Base-by-base conservation (phyloP, 192 early-diverging fungal genomes). In the Thamnidium elegans region DNA sequence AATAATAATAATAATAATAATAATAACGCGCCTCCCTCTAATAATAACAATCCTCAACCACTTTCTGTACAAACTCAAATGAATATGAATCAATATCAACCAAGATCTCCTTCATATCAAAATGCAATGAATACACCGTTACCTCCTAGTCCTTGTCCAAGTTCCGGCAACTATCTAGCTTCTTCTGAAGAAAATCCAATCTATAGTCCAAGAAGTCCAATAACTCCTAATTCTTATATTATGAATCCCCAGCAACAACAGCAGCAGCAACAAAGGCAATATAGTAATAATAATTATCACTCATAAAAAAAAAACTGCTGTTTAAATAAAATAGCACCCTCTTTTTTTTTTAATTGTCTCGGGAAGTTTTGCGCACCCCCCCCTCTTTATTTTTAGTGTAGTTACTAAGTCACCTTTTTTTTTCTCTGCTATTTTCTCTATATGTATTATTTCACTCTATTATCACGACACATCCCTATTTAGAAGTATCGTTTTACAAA, bases 51-150 rank as follows among this genome's bases (percentile, higher is more conserved):
- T 7, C 50, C 54, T 34, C 54, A 39, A 15, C 31, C 65, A 50
- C 44, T 74, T 3, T 65, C 72, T 20, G 63, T 74, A 21, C 72
- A 74, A 51, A 74, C 72, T 1, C 72, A 74, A 50, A 7, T 61
- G 7, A 55, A 60, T 32, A 32, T 61, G 43, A 26, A 34, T 26
- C 46, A 68, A 43, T 58, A 58, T 43, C 30, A 45, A 23, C 58
- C 66, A 43, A 19, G 52, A 17, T 59, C 66, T 39, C 48, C 55
- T 32, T 36, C 81, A 3, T 80, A 78, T 65, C 78, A 74, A 32
- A 65, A 64, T 15, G 81, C 79, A 0, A 67, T 81, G 23, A 83
- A 81, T 32, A 83, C 81, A 15, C 81, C 81, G 0, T 55, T 83
- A 42, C 79, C 81, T 34, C 79, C 81, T 11, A 83, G 81, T 45